Evolutionary conservation across 2,329 filamentous ascomycete species (phyloP).

Genomic region (Clonostachys sp.): DNA sequence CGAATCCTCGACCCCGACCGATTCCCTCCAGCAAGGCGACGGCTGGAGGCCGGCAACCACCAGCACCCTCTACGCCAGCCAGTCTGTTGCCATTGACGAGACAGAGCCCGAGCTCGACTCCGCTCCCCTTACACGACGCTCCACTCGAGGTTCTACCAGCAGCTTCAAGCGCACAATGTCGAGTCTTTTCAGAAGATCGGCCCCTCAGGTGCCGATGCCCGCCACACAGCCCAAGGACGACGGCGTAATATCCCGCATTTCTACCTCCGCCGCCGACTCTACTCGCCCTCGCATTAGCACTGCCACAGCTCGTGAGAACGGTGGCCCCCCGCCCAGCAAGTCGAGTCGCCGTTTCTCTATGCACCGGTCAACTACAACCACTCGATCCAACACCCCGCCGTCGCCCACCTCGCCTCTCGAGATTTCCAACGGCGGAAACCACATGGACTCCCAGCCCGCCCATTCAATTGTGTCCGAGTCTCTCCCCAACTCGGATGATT

Average conservation of each 20-base stretch:
- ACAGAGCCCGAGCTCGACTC: neutral
- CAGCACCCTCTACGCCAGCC: neutral
- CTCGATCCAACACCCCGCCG: slow-evolving; percentile 43
- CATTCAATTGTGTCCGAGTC: neutral
- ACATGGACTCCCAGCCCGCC: slow-evolving; percentile 4
- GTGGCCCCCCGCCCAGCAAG: slow-evolving; percentile 14
- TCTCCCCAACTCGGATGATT: slow-evolving; percentile 22
- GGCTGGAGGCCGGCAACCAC: neutral
- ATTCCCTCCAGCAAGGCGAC: neutral
- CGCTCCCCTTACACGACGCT: slow-evolving; percentile 24
- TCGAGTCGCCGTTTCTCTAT: slow-evolving; percentile 37
- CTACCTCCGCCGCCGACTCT: neutral
- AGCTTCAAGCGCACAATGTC: slow-evolving; percentile 46
- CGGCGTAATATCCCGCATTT: too few relatives aligned
- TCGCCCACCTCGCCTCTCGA: slow-evolving; percentile 42
- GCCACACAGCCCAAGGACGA: neutral
- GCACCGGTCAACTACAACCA: slow-evolving; percentile 37
- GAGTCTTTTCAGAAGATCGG: slow-evolving; percentile 39
- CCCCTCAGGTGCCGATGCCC: slow-evolving; percentile 14
- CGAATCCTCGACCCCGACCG: neutral
- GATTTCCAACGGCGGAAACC: slow-evolving; percentile 12
- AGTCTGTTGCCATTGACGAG: too few relatives aligned
- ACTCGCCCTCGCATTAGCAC: neutral
- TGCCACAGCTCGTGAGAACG: slow-evolving; percentile 8
- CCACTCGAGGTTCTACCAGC: slow-evolving; percentile 34